Conservation (phyloP, 768 basidiomycete genomes). For the Sistotremastrum niveocremeum region DNA sequence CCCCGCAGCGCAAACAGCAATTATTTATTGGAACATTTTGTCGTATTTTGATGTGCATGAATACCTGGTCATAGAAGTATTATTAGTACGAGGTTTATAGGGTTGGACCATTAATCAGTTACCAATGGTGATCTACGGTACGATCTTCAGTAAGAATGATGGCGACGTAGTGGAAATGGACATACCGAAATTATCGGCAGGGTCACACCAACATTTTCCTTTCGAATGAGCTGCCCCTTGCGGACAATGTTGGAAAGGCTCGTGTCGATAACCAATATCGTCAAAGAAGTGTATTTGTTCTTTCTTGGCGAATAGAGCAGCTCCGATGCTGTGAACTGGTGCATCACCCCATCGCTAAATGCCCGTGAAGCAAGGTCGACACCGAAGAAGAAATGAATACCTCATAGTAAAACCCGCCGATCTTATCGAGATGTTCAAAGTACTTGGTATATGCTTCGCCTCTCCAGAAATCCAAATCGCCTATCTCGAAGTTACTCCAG, state of each 20-base stretch:
- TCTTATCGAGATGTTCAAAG: slow-evolving; percentile 68
- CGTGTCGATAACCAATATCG: slow-evolving; percentile 78
- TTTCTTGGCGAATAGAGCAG: slow-evolving; percentile 57
- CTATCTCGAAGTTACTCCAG: slow-evolving; percentile 66
- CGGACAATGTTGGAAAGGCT: slow-evolving; percentile 69
- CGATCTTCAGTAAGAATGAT: too few relatives aligned
- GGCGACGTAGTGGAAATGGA: too few relatives aligned
- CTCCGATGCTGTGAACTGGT: slow-evolving; percentile 76
- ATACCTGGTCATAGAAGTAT: slow-evolving; percentile 38
- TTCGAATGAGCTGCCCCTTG: slow-evolving; percentile 37
- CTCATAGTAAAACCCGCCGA: slow-evolving; percentile 90
- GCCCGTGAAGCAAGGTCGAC: slow-evolving; percentile 7
- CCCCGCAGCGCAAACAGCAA: neutral
- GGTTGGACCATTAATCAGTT: too few relatives aligned
- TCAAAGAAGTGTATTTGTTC: slow-evolving; percentile 72
- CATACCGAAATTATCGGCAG: slow-evolving; percentile 56
- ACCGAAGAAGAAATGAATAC: slow-evolving; percentile 20
- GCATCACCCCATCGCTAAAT: slow-evolving; percentile 72
- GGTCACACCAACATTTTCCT: slow-evolving; percentile 62
- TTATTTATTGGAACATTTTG: slow-evolving; percentile 29
- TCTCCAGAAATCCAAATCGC: slow-evolving; percentile 80
- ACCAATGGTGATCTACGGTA: too few relatives aligned
- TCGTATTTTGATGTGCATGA: slow-evolving; percentile 78
- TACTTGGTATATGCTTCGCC: slow-evolving; percentile 70
- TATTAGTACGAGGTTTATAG: too few relatives aligned